phyloP scores from a whole-genome alignment of 1,284 basidiomycete genomes.

The Cryptococcus deneoformans region DNA sequence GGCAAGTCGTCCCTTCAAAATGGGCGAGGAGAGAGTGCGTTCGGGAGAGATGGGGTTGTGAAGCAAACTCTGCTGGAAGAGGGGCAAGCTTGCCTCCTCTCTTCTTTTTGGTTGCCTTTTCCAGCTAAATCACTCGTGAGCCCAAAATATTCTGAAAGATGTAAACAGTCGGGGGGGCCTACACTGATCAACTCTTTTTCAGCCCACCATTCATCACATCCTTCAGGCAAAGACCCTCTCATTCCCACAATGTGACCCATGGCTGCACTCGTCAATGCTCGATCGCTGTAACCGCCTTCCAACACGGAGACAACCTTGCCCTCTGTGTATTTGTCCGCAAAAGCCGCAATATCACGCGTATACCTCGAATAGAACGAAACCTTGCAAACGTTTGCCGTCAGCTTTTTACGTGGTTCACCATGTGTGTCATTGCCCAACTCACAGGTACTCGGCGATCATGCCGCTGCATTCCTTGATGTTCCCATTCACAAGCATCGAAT shows the following conservation, averaged over 20 bases:
- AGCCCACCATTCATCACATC: slow-evolving; percentile 66
- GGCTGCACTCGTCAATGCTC: slow-evolving; percentile 74
- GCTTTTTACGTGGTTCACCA: background rate
- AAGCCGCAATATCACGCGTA: slow-evolving; percentile 64
- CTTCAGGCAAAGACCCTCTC: slow-evolving; percentile 46
- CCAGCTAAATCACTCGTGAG: slow-evolving; percentile 55
- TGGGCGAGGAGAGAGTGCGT: slow-evolving; percentile 52
- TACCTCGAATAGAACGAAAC: slow-evolving; percentile 79
- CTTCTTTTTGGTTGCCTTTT: slow-evolving; percentile 60
- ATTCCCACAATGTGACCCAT: slow-evolving; percentile 76
- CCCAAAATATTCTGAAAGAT: background rate
- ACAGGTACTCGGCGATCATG: slow-evolving; percentile 85
- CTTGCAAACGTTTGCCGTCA: slow-evolving; percentile 4
- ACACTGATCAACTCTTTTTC: slow-evolving; percentile 64
- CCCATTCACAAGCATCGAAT: slow-evolving; percentile 92
- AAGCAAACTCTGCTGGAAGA: slow-evolving; percentile 55
- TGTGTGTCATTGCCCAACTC: slow-evolving; percentile 18
- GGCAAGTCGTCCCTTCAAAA: slow-evolving; percentile 46
- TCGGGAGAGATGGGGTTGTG: slow-evolving; percentile 60
- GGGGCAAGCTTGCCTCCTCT: slow-evolving; percentile 47
- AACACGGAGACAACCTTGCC: slow-evolving; percentile 82
- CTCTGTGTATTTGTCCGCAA: slow-evolving; percentile 64
- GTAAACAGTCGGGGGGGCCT: slow-evolving; percentile 8
- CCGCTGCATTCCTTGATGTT: slow-evolving; percentile 86
- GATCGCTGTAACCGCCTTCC: slow-evolving; percentile 93